These are phyloP conservation scores for Saccharomyces hybrid DNA, from an alignment of 1,139 yeast genomes.

Conservation along the genomic window DNA sequence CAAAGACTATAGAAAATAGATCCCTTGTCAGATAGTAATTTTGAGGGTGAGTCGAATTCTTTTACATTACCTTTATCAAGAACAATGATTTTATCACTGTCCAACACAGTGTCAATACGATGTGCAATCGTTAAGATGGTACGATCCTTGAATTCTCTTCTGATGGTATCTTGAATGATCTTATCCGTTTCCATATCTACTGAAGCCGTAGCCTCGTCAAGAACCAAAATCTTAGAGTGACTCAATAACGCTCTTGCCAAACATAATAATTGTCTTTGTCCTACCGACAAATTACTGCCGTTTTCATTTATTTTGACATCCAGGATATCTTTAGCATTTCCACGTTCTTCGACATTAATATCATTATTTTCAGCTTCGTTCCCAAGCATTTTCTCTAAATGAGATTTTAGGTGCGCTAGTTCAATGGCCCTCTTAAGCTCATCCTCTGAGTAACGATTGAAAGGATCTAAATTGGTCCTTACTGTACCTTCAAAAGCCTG, in stretches of 20 bases:
- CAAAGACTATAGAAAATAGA: constrained; percentile 47
- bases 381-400: constrained; percentile 35
- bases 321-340: constrained; percentile 22
- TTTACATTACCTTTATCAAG: constrained; percentile 59
- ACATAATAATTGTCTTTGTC: constrained; percentile 72
- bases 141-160: constrained; percentile 52
- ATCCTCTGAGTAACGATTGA: constrained; percentile 43
- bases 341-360: constrained; percentile 8
- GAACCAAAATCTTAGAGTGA: constrained; percentile 54
- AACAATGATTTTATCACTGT: constrained; percentile 64
- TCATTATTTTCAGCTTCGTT: constrained; percentile 22
- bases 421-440: constrained; percentile 49
- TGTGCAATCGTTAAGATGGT: constrained; percentile 80
- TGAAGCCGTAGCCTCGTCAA: constrained; percentile 84
- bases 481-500: constrained; percentile 58
- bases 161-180: constrained; percentile 65
- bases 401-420: constrained; percentile 46
- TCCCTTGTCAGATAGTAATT: constrained; percentile 38
- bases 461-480: constrained; percentile 56
- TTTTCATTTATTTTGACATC: constrained; percentile 51
- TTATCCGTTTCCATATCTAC: constrained; percentile 76
- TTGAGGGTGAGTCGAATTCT: constrained; percentile 62
- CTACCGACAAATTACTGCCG: constrained; percentile 67
- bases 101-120: constrained; percentile 73
- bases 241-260: constrained; percentile 64